These are phyloP conservation scores for Citrus australasica DNA, from an alignment of 345 rosid species.

Conservation along the genomic window DNA sequence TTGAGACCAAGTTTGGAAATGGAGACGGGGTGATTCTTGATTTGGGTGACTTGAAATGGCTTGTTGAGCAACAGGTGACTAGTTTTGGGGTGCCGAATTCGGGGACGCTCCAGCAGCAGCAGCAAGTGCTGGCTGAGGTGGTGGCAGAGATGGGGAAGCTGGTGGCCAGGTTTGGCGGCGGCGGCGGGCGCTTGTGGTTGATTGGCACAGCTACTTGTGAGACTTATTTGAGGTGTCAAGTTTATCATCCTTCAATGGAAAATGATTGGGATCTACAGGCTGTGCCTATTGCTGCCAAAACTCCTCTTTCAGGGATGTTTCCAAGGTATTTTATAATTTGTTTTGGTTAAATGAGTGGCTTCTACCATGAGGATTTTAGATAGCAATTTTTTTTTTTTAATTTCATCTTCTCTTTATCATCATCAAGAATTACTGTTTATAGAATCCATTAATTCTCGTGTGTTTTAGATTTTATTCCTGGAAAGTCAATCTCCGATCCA, in stretches of 20 bases:
- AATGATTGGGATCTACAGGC: slow-evolving; percentile 96
- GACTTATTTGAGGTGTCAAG: slow-evolving; percentile 88
- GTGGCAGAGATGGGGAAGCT: slow-evolving; percentile 68
- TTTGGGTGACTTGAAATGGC: slow-evolving; percentile 95
- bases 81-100: background rate
- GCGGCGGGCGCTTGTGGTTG: slow-evolving; percentile 54
- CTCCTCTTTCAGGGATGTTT: slow-evolving; percentile 51
- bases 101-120: slow-evolving; percentile 21
- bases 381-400: background rate
- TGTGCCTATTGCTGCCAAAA: slow-evolving; percentile 70
- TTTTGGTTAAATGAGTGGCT: background rate
- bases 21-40: slow-evolving; percentile 62
- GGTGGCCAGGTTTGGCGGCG: slow-evolving; percentile 36
- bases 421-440: slow-evolving; percentile 20
- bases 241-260: slow-evolving; percentile 87
- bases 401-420: background rate
- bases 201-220: slow-evolving; percentile 97
- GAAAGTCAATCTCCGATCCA: slow-evolving; percentile 13
- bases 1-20: slow-evolving; percentile 48
- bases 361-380: background rate
- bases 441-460: slow-evolving; percentile 5
- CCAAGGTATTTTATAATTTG: slow-evolving; percentile 41
- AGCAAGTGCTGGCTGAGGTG: slow-evolving; percentile 33
- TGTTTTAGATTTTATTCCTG: slow-evolving; percentile 14
- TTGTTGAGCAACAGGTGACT: slow-evolving; percentile 51